Evolutionary conservation across 352 stramenopile genomes (phyloP), one percentile per base, ranked within the genome.

Genomic region (Aphanomyces euteiches): DNA sequence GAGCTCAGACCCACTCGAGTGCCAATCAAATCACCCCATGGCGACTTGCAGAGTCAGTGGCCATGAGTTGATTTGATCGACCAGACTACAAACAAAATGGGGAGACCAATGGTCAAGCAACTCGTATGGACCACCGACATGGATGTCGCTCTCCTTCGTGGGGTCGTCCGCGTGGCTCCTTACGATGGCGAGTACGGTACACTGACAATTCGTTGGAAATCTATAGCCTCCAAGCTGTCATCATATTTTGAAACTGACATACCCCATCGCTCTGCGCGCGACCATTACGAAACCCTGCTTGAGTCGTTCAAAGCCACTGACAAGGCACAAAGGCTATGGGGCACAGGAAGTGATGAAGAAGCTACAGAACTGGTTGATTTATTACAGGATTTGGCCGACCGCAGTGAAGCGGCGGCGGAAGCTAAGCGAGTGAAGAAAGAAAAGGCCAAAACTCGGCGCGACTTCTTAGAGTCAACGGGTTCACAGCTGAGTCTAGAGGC

Each of bases 261-360:
- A 53, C 45, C 45, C 45, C 45, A 2, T 2, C 45, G 45, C 13
- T 53, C 45, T 15, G 45, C 45, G 13, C 45, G 2, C 2, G 45
- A 53, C 45, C 45, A 53, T 19, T 53, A n/a, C 45, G 45, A 53
- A 53, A 19, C n/a, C 13, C 13, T 53, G 45, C 45, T 53, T 53
- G 45, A 53, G n/a, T 15, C 13, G n/a, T 53, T 53, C 45, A 53
- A 53, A 19, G 45, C 45, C 45, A 53, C n/a, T n/a, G 45, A 53
- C 45, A 53, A 53, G 45, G 45, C 45, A 53, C 45, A 53, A 19
- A 15, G 45, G 13, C 13, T 53, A 19, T 53, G 13, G 13, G 45
- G 45, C 45, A 53, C 45, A 53, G 13, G 45, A 15, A 53, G 45
- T 2, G 45, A 53, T 1, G 45, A 53, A 53, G 45, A 53, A 19